Evolutionary conservation across 2,329 filamentous ascomycete genomes (phyloP).

Genomic region (Emmonsiellopsis sp.): DNA sequence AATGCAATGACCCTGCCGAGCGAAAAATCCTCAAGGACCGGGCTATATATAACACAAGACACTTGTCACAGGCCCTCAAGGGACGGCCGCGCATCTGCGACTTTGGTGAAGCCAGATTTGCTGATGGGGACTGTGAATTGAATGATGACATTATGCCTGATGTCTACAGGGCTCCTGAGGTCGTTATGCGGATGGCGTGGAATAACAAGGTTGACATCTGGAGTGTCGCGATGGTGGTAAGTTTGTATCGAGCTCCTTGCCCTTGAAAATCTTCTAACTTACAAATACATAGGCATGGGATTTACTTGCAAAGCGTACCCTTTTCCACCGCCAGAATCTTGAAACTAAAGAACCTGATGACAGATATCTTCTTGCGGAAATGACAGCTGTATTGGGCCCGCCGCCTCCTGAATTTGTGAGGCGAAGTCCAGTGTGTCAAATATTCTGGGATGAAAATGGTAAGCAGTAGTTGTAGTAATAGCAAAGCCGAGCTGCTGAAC

Average conservation of each 20-base stretch:
- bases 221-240: constrained; percentile 16
- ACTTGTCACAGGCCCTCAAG: constrained; percentile 1
- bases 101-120: constrained; percentile 18
- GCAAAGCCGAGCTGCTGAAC: too few relatives aligned
- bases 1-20: constrained; percentile 14
- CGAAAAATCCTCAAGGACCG: constrained; percentile 17
- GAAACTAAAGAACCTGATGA: constrained; percentile 8
- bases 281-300: not conserved
- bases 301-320: not conserved
- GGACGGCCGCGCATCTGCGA: constrained; percentile 15
- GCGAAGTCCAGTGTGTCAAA: constrained; percentile 12
- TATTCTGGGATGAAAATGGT: too few relatives aligned
- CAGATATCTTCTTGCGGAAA: constrained; percentile 17
- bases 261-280: not conserved
- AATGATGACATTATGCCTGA: constrained; percentile 12
- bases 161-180: too few relatives aligned
- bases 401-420: constrained; percentile 12
- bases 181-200: constrained; percentile 17
- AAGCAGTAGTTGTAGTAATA: too few relatives aligned
- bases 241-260: not conserved
- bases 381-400: constrained; percentile 11
- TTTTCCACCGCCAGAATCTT: not conserved
- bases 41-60: constrained; percentile 16
- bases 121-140: constrained; percentile 3
- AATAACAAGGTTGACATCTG: constrained; percentile 16